A percentile compares a stretch with the other conserved stretches of the same genome.
phyloP scores from a whole-genome alignment of 2,329 filamentous ascomycete species.

The Xylariaceae sp. region DNA sequence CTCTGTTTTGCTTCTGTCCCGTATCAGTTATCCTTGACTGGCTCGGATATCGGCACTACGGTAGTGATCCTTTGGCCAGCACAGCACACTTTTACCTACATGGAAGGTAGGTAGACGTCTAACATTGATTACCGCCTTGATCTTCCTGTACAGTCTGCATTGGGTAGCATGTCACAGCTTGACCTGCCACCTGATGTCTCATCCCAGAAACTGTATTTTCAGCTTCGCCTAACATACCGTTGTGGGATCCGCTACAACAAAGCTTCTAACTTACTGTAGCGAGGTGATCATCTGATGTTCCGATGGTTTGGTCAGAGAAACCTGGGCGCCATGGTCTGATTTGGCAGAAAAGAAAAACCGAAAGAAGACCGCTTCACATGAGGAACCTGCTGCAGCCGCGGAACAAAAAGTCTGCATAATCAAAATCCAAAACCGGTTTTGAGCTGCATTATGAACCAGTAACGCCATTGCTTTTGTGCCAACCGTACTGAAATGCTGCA shows the following conservation, averaged over 20 bases:
- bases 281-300: slow-evolving; percentile 22
- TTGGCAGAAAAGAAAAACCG: background rate
- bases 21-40: too few species aligned
- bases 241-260: slow-evolving; percentile 5
- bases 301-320: slow-evolving; percentile 19
- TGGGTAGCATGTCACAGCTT: background rate
- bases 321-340: slow-evolving; percentile 16
- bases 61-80: too few species aligned
- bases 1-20: too few species aligned
- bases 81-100: too few species aligned
- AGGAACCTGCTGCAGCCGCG: slow-evolving; percentile 22
- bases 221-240: slow-evolving; percentile 12
- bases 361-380: slow-evolving; percentile 17
- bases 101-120: too few species aligned
- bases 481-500: slow-evolving; percentile 8
- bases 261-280: slow-evolving; percentile 3
- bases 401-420: slow-evolving; percentile 22
- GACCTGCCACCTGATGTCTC: background rate
- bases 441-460: slow-evolving; percentile 11
- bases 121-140: too few species aligned
- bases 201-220: slow-evolving; percentile 13
- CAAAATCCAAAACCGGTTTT: slow-evolving; percentile 23
- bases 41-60: slow-evolving; percentile 11
- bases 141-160: too few species aligned
- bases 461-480: slow-evolving; percentile 6